Evolutionary conservation across 306 rosid species (phyloP).

Genomic region (Malus asiatica): DNA sequence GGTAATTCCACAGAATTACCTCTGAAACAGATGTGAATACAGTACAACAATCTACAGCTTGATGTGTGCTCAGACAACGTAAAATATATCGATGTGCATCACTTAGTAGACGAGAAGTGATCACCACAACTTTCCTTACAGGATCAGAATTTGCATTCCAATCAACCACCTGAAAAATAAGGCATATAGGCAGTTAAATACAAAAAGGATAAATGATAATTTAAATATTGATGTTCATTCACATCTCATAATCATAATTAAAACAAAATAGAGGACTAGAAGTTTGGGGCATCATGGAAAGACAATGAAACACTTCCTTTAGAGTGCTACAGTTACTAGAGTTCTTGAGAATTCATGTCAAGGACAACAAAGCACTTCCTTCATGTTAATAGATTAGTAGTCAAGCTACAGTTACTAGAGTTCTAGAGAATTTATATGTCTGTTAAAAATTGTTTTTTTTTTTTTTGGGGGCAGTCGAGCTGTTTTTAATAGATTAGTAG

Average conservation of each 20-base stretch:
- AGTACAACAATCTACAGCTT: slow-evolving; percentile 49
- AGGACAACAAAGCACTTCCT: background rate
- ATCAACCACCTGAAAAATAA: slow-evolving; percentile 56
- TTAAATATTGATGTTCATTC: background rate
- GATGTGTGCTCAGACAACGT: slow-evolving; percentile 78
- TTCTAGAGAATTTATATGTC: background rate
- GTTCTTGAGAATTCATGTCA: background rate
- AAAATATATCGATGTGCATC: slow-evolving; percentile 88
- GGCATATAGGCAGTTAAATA: slow-evolving; percentile 6
- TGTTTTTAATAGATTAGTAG: too few relatives aligned
- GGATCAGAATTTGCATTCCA: slow-evolving; percentile 50
- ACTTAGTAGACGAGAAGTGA: slow-evolving; percentile 71
- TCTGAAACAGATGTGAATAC: slow-evolving; percentile 81
- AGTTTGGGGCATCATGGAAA: background rate
- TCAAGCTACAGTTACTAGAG: background rate
- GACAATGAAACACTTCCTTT: background rate
- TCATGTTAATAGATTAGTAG: too few relatives aligned
- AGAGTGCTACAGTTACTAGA: background rate
- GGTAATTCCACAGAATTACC: slow-evolving; percentile 42
- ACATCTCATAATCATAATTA: background rate
- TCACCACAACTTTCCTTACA: slow-evolving; percentile 50
- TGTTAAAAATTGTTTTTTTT: too few relatives aligned
- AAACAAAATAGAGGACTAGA: background rate
- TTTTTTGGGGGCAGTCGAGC: too few relatives aligned
- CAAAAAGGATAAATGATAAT: background rate